Percentiles rank a stretch among this genome's conserved stretches.
These are phyloP conservation scores for Acanthamoeba culbertsoni DNA, from an alignment of 208 protist genomes.

Conservation along the genomic window DNA sequence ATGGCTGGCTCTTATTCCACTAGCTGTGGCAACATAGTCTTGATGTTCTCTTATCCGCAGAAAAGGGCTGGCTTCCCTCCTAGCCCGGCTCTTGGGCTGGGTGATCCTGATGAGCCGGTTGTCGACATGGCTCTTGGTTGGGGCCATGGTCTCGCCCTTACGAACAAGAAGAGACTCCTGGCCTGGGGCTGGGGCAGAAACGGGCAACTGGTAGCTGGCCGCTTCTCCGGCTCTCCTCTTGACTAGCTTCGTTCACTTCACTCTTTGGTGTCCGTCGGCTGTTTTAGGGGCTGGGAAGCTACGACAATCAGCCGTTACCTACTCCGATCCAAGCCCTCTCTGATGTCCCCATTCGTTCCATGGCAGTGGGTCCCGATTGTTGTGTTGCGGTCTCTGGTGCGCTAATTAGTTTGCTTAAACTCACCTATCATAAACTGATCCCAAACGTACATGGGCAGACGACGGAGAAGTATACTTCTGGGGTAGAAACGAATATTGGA, in stretches of 20 bases:
- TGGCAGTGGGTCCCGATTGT: not conserved
- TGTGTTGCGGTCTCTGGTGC: not conserved
- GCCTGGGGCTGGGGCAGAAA: slow-evolving; percentile 10
- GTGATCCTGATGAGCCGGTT: not conserved
- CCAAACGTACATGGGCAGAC: not conserved
- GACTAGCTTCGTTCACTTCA: not conserved
- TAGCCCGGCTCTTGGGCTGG: not conserved
- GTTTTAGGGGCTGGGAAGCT: not conserved
- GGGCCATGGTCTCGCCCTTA: slow-evolving; percentile 31
- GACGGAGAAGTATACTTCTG: slow-evolving; percentile 16
- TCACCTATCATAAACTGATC: too few relatives aligned
- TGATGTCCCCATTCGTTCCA: not conserved
- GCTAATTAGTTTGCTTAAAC: not conserved
- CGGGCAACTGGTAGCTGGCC: not conserved
- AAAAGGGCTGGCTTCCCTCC: not conserved
- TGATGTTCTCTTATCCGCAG: not conserved
- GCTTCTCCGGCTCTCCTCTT: not conserved
- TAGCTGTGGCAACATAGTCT: not conserved
- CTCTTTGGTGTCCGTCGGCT: not conserved
- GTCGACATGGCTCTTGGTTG: not conserved
- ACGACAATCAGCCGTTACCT: not conserved
- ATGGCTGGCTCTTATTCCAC: not conserved
- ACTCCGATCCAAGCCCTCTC: not conserved
- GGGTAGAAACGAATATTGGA: slow-evolving; percentile 29
- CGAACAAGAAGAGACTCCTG: not conserved